Percentiles rank a stretch among this genome's conserved stretches.
These are phyloP conservation scores for Amanita phalloides DNA, from an alignment of 768 basidiomycete genomes.

Conservation along the genomic window DNA sequence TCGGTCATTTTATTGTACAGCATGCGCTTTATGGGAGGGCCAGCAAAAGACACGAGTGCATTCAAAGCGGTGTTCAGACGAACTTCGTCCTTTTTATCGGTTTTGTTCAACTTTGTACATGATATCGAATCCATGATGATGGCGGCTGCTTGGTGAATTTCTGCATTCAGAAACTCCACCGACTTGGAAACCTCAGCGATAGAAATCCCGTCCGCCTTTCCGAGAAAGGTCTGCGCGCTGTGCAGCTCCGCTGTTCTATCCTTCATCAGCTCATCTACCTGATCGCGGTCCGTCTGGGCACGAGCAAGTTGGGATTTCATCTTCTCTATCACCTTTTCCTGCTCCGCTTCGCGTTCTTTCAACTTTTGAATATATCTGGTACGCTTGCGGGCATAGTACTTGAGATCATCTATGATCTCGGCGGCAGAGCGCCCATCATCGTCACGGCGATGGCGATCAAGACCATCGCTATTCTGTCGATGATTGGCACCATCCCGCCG, in stretches of 20 bases:
- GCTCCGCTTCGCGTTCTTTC: not conserved
- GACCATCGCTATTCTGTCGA: not conserved
- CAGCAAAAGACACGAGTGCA: not conserved
- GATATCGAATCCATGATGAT: constrained; percentile 26
- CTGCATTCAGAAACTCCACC: constrained; percentile 32
- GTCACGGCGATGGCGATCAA: not conserved
- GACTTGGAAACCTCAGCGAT: constrained; percentile 27
- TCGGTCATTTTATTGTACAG: not conserved
- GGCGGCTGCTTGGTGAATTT: constrained; percentile 35
- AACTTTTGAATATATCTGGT: not conserved
- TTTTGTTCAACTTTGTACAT: not conserved
- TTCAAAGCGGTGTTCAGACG: not conserved
- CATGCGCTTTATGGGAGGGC: not conserved
- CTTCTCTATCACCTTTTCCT: not conserved
- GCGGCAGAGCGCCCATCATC: not conserved
- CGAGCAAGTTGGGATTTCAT: not conserved
- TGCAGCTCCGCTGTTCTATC: constrained; percentile 36
- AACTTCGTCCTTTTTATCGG: constrained; percentile 7
- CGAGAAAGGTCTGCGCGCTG: constrained; percentile 37
- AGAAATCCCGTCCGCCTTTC: constrained; percentile 31
- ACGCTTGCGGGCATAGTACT: no score
- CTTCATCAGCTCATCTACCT: constrained; percentile 21
- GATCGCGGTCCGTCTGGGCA: not conserved
- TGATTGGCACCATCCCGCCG: not conserved
- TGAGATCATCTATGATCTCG: not conserved